Evolutionary conservation across 225 moss, liverwort and hornwort species (phyloP).

Genomic region (Rhytidiadelphus loreus): DNA sequence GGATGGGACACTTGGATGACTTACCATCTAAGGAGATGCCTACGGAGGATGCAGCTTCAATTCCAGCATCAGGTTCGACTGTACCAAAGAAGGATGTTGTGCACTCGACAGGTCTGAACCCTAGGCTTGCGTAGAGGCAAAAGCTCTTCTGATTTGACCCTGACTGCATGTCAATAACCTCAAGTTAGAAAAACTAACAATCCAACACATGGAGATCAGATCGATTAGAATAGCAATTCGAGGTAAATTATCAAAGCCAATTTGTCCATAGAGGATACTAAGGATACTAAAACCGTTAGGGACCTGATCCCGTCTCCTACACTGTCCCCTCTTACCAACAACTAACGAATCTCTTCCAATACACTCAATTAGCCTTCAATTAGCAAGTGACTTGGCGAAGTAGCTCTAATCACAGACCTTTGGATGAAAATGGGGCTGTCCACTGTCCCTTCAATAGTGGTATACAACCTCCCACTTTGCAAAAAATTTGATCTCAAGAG

Average conservation of each 20-base stretch:
- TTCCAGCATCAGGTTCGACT: background rate
- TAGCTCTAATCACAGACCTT: too few relatives aligned
- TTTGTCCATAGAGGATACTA: background rate
- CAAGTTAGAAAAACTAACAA: background rate
- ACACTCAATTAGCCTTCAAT: too few relatives aligned
- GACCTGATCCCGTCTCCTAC: background rate
- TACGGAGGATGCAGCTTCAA: conserved; percentile 2
- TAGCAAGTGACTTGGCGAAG: too few relatives aligned
- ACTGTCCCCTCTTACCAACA: too few relatives aligned
- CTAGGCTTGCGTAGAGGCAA: conserved; percentile 14
- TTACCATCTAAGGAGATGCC: conserved; percentile 21
- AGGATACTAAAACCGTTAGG: background rate
- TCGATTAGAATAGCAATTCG: background rate
- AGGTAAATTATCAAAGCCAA: background rate
- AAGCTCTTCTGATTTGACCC: conserved; percentile 24
- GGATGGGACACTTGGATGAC: background rate
- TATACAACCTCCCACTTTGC: background rate
- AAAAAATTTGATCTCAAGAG: background rate
- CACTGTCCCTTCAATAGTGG: background rate
- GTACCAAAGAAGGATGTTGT: conserved; percentile 24
- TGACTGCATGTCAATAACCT: conserved; percentile 3
- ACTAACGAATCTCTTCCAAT: too few relatives aligned
- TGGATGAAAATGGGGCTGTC: background rate
- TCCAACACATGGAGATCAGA: background rate
- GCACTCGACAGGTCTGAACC: conserved; percentile 30